Evolutionary conservation across 768 basidiomycete species (phyloP), one percentile per base, ranked within the genome.

Genomic region (Phaffia tasmanica): DNA sequence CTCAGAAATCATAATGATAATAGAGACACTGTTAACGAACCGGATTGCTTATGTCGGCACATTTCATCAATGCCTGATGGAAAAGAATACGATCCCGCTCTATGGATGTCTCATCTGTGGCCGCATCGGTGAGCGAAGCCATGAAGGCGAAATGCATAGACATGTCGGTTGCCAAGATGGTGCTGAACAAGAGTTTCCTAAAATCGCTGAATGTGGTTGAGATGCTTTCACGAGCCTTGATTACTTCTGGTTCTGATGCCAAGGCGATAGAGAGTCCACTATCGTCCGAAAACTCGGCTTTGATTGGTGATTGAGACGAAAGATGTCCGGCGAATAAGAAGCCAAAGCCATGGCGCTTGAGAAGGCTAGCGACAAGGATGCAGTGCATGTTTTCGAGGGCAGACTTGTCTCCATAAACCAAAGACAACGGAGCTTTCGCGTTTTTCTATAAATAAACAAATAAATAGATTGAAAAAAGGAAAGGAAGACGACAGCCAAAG

Each of bases 21-120:
- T 25, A 19, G 57, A 25, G 60, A 48, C n/a, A n/a, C n/a, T n/a
- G n/a, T n/a, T 46, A 18, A 83, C 92, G 70, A 75, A 95, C 92
- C 19, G 95, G 94, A 75, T 99, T 99, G 75, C 89, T 92, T 73
- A 99, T 98, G 78, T 99, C 95, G 21, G 94, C 92, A 73, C 93
- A 95, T 77, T 99, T 98, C 75, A 99, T 85, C 61, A 99, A 78
- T 3, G 88, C 87, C 72, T 97, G 91, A 74, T 89, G 94, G 27
- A 91, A 76, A 62, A 94, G 76, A 29, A 87, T 79, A 71, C 86
- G 81, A 63, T 84, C 81, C 70, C 77, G 71, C 49, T 60, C 57
- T 5, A 63, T 63, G n/a, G 59, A 47, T 32, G 30, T 51, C 46
- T 67, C 54, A 14, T 64, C 61, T 6, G 54, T 58, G 8, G 47